phyloP scores from a whole-genome alignment of 495 filamentous ascomycete genomes.

The Trypethelium eluteriae region DNA sequence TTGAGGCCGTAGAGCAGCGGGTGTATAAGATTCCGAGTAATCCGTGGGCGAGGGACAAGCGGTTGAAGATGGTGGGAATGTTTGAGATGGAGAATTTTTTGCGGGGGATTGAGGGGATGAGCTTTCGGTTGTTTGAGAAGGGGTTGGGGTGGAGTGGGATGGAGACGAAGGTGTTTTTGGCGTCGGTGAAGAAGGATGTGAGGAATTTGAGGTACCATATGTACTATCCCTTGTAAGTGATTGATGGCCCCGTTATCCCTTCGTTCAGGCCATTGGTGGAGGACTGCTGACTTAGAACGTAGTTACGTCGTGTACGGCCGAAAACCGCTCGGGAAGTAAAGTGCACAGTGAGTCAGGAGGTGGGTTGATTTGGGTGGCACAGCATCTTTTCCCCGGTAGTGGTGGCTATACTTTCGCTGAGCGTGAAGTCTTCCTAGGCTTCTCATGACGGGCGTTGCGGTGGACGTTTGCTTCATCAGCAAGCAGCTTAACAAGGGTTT shows the following conservation, averaged over 20 bases:
- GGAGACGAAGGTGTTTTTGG: conserved; percentile 12
- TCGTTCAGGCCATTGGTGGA: not conserved
- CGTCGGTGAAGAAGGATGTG: conserved; percentile 16
- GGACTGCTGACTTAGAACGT: not conserved
- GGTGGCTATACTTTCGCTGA: too few species aligned
- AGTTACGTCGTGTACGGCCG: conserved; percentile 12
- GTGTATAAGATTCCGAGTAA: conserved; percentile 14
- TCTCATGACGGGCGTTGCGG: too few species aligned
- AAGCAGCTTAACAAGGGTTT: too few species aligned
- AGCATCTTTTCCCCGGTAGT: too few species aligned
- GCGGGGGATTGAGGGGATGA: conserved; percentile 15
- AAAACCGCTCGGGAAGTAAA: not conserved
- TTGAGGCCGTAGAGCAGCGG: conserved; percentile 8
- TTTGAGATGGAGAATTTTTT: conserved; percentile 14
- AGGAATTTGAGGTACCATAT: conserved; percentile 9
- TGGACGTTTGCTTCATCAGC: too few species aligned
- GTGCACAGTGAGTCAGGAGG: not conserved
- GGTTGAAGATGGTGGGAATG: conserved; percentile 10
- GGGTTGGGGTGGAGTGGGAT: conserved; percentile 7
- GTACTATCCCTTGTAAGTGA: conserved; percentile 16
- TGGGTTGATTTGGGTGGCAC: not conserved
- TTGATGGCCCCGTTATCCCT: not conserved
- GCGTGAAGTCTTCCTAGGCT: too few species aligned
- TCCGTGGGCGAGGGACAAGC: conserved; percentile 17
- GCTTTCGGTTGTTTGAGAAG: conserved; percentile 4